Percentiles rank a stretch among this genome's conserved stretches.
phyloP scores from a whole-genome alignment of 2,329 filamentous ascomycete species.

The Juglanconis oblonga region DNA sequence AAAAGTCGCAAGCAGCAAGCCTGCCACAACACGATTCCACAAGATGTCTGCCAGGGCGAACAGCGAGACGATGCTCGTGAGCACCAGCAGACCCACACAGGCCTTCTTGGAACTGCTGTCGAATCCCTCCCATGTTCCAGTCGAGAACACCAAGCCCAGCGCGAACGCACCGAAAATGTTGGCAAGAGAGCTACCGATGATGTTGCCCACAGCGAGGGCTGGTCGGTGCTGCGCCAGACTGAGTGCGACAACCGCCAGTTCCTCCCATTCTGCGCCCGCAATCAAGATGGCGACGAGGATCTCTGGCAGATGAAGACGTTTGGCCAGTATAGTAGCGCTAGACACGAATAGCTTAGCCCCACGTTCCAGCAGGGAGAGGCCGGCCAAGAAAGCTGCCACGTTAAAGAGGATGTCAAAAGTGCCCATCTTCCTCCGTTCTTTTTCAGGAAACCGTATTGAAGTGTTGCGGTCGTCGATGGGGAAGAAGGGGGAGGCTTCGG shows the following conservation, averaged over 20 bases:
- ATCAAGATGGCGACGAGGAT: constrained; percentile 50
- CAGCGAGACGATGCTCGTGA: constrained; percentile 39
- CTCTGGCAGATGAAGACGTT: constrained; percentile 40
- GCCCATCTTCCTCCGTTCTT: constrained; percentile 6
- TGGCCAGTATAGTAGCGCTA: constrained; percentile 46
- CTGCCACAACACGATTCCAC: constrained; percentile 26
- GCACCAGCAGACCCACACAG: constrained; percentile 35
- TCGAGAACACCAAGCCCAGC: constrained; percentile 44
- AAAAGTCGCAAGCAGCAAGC: constrained; percentile 41
- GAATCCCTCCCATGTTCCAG: constrained; percentile 29
- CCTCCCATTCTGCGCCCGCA: constrained; percentile 54
- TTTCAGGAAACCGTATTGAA: background rate
- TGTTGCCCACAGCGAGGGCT: constrained; percentile 51
- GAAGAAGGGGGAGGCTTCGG: background rate
- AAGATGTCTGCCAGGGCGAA: constrained; percentile 28
- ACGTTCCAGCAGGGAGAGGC: constrained; percentile 47
- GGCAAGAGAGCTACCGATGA: constrained; percentile 52
- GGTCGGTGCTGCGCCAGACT: constrained; percentile 42
- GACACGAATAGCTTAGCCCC: constrained; percentile 52
- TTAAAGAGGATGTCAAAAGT: constrained; percentile 31
- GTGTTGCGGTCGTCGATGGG: background rate
- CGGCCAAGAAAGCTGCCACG: constrained; percentile 38
- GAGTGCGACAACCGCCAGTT: constrained; percentile 49
- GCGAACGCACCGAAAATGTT: constrained; percentile 56
- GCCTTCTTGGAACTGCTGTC: constrained; percentile 49